These are phyloP conservation scores for Alternaria hordeiaustralica DNA, from an alignment of 2,329 filamentous ascomycete genomes.

Conservation along the genomic window DNA sequence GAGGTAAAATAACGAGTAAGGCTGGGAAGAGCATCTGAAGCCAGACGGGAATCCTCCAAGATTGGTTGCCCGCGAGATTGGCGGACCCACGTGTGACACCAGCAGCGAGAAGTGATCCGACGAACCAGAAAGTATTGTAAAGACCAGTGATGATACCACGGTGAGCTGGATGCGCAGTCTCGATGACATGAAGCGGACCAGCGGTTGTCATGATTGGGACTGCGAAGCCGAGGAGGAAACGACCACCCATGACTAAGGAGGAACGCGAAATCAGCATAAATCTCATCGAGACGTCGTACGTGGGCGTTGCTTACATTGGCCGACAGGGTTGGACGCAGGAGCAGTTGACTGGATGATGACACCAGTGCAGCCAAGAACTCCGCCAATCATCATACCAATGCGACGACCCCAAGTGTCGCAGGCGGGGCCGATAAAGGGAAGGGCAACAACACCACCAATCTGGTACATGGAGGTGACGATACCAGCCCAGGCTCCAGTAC, in stretches of 20 bases:
- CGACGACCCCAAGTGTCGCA: conserved; percentile 53
- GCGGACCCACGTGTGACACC: conserved; percentile 33
- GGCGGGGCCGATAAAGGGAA: conserved; percentile 56
- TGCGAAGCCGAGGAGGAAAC: conserved; percentile 66
- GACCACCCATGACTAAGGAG: conserved; percentile 57
- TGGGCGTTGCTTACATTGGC: conserved; percentile 43
- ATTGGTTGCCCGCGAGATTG: conserved; percentile 22
- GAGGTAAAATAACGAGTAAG: conserved; percentile 55
- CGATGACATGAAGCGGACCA: conserved; percentile 65
- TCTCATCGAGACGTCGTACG: background rate
- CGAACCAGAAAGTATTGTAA: conserved; percentile 55
- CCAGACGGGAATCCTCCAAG: conserved; percentile 35
- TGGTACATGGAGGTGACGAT: conserved; percentile 57
- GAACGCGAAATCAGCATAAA: background rate
- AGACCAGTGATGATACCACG: conserved; percentile 56
- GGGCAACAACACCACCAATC: conserved; percentile 54
- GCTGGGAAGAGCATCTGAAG: conserved; percentile 36
- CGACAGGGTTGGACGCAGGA: conserved; percentile 45
- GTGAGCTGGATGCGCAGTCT: conserved; percentile 66
- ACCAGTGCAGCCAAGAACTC: conserved; percentile 56
- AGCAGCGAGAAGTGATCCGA: conserved; percentile 44
- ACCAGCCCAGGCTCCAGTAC: conserved; percentile 53
- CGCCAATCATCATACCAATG: conserved; percentile 61
- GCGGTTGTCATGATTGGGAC: conserved; percentile 63
- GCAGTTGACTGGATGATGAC: conserved; percentile 57